These are phyloP conservation scores for Ascoidea rubescens DNA, from an alignment of 805 yeast genomes.

Conservation along the genomic window DNA sequence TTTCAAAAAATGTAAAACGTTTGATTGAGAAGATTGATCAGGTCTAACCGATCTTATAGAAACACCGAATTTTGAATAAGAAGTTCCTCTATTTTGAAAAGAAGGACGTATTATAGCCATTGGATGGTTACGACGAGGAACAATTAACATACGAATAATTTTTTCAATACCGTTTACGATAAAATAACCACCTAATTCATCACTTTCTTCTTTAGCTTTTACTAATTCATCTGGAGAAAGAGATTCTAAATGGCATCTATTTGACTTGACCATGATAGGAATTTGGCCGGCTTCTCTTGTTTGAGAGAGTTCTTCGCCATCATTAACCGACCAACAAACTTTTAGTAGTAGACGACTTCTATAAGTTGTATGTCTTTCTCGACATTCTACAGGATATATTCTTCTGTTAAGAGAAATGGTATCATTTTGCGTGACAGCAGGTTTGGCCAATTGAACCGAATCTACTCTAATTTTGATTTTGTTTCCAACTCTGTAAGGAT, in stretches of 20 bases:
- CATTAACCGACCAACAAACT: slow-evolving; percentile 78
- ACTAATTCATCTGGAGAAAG: slow-evolving; percentile 77
- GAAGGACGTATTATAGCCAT: slow-evolving; percentile 96
- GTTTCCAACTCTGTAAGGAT: slow-evolving; percentile 63
- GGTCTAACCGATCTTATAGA: slow-evolving; percentile 91
- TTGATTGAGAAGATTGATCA: slow-evolving; percentile 95
- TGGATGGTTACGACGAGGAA: slow-evolving; percentile 94
- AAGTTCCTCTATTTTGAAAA: slow-evolving; percentile 85
- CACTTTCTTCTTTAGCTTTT: slow-evolving; percentile 72
- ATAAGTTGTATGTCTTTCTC: slow-evolving; percentile 82
- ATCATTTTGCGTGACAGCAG: slow-evolving; percentile 58
- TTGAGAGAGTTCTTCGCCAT: slow-evolving; percentile 67
- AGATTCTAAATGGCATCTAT: slow-evolving; percentile 81
- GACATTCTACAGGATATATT: slow-evolving; percentile 73
- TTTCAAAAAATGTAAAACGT: slow-evolving; percentile 87
- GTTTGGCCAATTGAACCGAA: slow-evolving; percentile 75
- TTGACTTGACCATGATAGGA: slow-evolving; percentile 84
- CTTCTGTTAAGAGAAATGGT: slow-evolving; percentile 65
- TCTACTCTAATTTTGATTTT: slow-evolving; percentile 78
- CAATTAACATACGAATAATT: slow-evolving; percentile 91
- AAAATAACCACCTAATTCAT: slow-evolving; percentile 94
- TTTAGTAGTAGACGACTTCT: slow-evolving; percentile 67
- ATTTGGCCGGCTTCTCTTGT: slow-evolving; percentile 83
- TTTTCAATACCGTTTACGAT: slow-evolving; percentile 95
- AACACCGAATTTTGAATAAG: slow-evolving; percentile 81